A percentile compares a stretch with the other conserved stretches of the same genome.
Evolutionary conservation across 495 filamentous ascomycete species (phyloP).

Genomic region (Xylaria bambusicola): DNA sequence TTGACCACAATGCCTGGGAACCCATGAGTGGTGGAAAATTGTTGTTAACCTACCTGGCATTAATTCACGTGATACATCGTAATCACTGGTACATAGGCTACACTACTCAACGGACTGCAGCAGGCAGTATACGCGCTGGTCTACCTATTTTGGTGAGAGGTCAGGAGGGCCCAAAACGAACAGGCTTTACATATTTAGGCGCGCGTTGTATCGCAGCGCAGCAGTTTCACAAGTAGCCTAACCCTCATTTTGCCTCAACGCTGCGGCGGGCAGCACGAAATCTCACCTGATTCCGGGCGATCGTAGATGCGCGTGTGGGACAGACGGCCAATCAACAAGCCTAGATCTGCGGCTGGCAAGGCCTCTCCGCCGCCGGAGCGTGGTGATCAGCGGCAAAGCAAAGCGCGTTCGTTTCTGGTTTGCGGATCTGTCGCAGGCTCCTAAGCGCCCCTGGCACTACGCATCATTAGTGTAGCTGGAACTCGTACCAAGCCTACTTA

Average conservation of each 20-base stretch:
- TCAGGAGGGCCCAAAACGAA: too few relatives aligned
- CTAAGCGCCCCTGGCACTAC: conserved; percentile 15
- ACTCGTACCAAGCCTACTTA: too few relatives aligned
- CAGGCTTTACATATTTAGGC: too few relatives aligned
- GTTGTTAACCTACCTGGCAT: not conserved
- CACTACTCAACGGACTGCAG: too few relatives aligned
- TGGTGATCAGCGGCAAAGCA: conserved; percentile 20
- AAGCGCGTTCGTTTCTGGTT: conserved; percentile 27
- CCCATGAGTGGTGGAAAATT: too few relatives aligned
- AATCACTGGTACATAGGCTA: too few relatives aligned
- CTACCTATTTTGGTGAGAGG: not conserved
- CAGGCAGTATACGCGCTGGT: not conserved
- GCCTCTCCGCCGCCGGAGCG: conserved; percentile 2
- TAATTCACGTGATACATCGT: too few relatives aligned
- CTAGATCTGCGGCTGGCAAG: conserved; percentile 6
- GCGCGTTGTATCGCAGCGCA: conserved; percentile 15
- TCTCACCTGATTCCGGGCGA: conserved; percentile 18
- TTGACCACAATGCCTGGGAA: too few relatives aligned
- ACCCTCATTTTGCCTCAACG: conserved; percentile 18
- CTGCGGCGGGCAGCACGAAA: conserved; percentile 7
- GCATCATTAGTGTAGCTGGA: too few relatives aligned
- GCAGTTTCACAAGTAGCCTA: conserved; percentile 19
- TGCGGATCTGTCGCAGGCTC: conserved; percentile 31
- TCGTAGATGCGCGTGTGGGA: conserved; percentile 14
- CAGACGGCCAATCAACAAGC: conserved; percentile 1